Base-by-base conservation (phyloP, 1,139 yeast genomes). In the Protomyces pachydermus region DNA sequence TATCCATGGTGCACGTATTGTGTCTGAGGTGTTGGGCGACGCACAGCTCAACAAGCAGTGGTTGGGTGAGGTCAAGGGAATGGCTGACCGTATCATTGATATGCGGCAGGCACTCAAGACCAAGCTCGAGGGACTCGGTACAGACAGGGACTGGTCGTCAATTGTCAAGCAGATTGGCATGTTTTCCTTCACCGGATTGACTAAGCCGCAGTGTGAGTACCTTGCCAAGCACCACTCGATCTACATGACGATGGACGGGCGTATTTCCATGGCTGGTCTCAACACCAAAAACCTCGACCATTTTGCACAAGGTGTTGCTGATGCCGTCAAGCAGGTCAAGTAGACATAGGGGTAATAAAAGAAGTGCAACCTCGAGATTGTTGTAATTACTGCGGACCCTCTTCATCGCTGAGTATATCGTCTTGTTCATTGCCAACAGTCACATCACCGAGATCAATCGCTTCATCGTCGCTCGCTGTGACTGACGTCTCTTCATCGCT, bases 131-230 rank as follows among this genome's bases (percentile, higher is more conserved):
- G 64, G 66, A 18, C 82, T 89, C 69, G 81, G 83, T 14, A 90
- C 98, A 56, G 93, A 95, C 61, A 95, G 95, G 65, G 84, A 81
- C 75, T 93, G 98, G 98, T 89, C 86, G 70, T 98, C 91, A 76
- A 89, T 93, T 71, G 89, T 88, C 63, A 81, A 82, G 69, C 98
- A 93, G 78, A 87, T 89, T 67, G 98, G 98, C 71, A 93, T 93
- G 98, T 93, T 93, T 76, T 90, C 97, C 64, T 93, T 86, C 78
- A 91, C 98, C 32, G 98, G 97, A 1, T 81, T 93, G 70, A 77
- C 82, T 25, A 80, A 87, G 32, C 89, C 86, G 61, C 93, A 90
- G 84, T 97, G 89, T 61, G 83, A 82, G 65, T 81, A 88, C 70
- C 81, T 91, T 67, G 96, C 90, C 73, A 76, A 81, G 70, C 83